Percentiles rank a stretch among this genome's conserved stretches.
These are phyloP conservation scores for Amanita subjunquillea DNA, from an alignment of 768 basidiomycete genomes.

Conservation along the genomic window DNA sequence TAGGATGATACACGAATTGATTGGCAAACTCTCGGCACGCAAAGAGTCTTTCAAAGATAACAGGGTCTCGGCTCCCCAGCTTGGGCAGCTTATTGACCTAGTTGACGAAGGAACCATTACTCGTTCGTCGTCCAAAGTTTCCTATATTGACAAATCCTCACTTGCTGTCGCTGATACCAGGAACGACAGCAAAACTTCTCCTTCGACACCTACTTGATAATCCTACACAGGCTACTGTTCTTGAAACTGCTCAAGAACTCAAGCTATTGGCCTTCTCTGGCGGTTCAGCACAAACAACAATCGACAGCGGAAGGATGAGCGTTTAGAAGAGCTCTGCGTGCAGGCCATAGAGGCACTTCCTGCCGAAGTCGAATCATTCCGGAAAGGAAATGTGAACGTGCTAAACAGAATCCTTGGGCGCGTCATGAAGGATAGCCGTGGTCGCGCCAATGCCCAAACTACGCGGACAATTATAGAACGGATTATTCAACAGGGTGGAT, in stretches of 20 bases:
- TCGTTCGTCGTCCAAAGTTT: conserved; percentile 27
- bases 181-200: conserved; percentile 68
- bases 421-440: conserved; percentile 77
- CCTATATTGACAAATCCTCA: neutral
- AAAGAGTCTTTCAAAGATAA: conserved; percentile 48
- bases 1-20: conserved; percentile 85
- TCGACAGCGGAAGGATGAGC: conserved; percentile 9
- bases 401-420: conserved; percentile 74
- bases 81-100: conserved; percentile 73
- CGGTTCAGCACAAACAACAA: conserved; percentile 5
- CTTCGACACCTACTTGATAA: conserved; percentile 60
- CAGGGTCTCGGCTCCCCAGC: conserved; percentile 46
- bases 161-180: conserved; percentile 21
- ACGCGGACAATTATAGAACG: neutral
- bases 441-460: conserved; percentile 63
- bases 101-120: conserved; percentile 61
- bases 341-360: conserved; percentile 61
- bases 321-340: conserved; percentile 43
- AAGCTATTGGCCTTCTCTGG: conserved; percentile 31
- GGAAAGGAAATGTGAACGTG: conserved; percentile 64
- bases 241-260: conserved; percentile 37
- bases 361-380: conserved; percentile 52
- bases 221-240: conserved; percentile 24
- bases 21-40: conserved; percentile 62
- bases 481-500: neutral